Conservation (phyloP, 352 stramenopile genomes). For the Phytophthora colocasiae region DNA sequence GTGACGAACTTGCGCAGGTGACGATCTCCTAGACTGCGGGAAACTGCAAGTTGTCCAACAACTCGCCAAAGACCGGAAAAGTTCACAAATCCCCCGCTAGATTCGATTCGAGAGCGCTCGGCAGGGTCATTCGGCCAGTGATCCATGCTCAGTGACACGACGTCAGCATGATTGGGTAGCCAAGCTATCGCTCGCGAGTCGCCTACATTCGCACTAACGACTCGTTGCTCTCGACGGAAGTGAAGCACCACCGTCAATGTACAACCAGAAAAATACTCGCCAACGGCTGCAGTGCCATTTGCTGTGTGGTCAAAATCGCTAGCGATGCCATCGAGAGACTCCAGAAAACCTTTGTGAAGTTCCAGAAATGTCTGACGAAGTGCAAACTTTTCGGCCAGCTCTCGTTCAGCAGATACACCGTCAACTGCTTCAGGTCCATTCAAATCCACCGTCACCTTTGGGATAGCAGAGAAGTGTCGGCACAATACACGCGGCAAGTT, state of each 20-base stretch:
- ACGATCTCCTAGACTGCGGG: slow-evolving; percentile 92
- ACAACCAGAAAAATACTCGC: slow-evolving; percentile 77
- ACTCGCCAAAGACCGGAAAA: slow-evolving; percentile 86
- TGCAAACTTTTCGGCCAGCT: slow-evolving; percentile 59
- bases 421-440: not conserved
- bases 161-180: not conserved
- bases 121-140: slow-evolving; percentile 62
- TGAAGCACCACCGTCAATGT: slow-evolving; percentile 82
- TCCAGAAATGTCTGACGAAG: slow-evolving; percentile 80
- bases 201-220: slow-evolving; percentile 84
- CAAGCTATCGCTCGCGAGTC: slow-evolving; percentile 85
- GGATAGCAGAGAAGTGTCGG: slow-evolving; percentile 40
- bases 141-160: slow-evolving; percentile 56
- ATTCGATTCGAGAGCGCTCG: slow-evolving; percentile 75
- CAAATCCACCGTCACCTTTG: slow-evolving; percentile 9
- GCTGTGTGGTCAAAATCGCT: slow-evolving; percentile 4
- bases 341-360: slow-evolving; percentile 65
- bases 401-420: slow-evolving; percentile 25
- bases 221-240: slow-evolving; percentile 55
- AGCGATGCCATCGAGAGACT: slow-evolving; percentile 30
- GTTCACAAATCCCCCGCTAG: slow-evolving; percentile 74
- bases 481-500: slow-evolving; percentile 48
- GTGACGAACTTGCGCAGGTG: slow-evolving; percentile 86
- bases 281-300: slow-evolving; percentile 27
- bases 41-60: slow-evolving; percentile 92